A percentile compares a stretch with the other conserved stretches of the same genome.
These are phyloP conservation scores for Syzygium aromaticum DNA, from an alignment of 345 rosid species.

Conservation along the genomic window DNA sequence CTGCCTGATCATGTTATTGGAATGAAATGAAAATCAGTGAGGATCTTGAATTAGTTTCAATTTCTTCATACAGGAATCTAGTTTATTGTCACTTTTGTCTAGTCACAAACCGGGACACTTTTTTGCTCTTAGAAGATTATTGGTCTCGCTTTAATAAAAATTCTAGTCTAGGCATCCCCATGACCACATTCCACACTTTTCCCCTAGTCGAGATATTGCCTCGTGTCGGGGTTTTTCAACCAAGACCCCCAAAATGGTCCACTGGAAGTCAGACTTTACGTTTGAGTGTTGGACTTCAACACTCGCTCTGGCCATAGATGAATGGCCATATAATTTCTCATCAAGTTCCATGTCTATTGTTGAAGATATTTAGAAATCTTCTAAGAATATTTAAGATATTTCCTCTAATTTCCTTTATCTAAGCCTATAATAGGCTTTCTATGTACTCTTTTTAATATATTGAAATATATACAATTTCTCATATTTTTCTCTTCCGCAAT, in stretches of 20 bases:
- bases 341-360: conserved; percentile 14
- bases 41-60: neutral
- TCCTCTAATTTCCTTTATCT: too few species aligned
- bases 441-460: too few species aligned
- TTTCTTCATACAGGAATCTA: neutral
- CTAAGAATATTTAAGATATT: too few species aligned
- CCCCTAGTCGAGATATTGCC: neutral
- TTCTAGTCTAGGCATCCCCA: neutral
- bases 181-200: neutral
- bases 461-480: too few species aligned
- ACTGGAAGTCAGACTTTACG: too few species aligned
- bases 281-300: conserved; percentile 7
- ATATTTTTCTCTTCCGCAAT: too few species aligned
- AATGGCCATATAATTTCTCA: conserved; percentile 22
- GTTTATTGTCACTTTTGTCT: neutral
- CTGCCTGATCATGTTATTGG: neutral
- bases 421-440: too few species aligned
- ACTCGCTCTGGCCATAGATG: conserved; percentile 20
- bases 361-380: too few species aligned
- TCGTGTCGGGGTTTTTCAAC: neutral
- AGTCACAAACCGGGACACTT: neutral
- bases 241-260: neutral
- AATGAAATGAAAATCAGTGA: neutral
- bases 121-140: neutral
- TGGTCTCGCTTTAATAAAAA: neutral